Evolutionary conservation across 2,329 filamentous ascomycete species (phyloP).

Genomic region (Penicillium sumatraense): DNA sequence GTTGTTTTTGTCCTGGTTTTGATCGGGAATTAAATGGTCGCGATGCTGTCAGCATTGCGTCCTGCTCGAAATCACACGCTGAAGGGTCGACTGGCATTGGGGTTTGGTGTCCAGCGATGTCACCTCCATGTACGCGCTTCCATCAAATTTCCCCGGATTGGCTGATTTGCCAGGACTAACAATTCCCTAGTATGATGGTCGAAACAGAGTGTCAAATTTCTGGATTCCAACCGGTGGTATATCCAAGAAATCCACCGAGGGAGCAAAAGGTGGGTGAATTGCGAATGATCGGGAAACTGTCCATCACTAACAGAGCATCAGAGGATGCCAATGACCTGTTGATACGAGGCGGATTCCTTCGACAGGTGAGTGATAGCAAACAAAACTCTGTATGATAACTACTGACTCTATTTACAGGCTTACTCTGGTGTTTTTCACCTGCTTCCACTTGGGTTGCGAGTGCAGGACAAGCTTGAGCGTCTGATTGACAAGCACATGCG

Average conservation of each 20-base stretch:
- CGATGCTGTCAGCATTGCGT: constrained; percentile 34
- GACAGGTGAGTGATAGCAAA: constrained; percentile 59
- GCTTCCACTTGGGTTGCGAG: constrained; percentile 81
- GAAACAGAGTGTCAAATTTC: constrained; percentile 70
- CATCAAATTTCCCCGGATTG: not conserved
- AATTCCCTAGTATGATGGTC: constrained; percentile 55
- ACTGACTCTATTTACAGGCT: constrained; percentile 54
- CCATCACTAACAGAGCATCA: constrained; percentile 19
- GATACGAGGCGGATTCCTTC: constrained; percentile 72
- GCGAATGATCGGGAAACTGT: constrained; percentile 28
- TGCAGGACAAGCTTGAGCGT: constrained; percentile 84
- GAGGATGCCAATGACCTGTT: constrained; percentile 70
- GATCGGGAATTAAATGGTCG: no score
- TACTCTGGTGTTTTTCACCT: constrained; percentile 92
- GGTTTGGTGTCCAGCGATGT: constrained; percentile 34
- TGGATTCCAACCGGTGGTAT: constrained; percentile 80
- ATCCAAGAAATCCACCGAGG: constrained; percentile 56
- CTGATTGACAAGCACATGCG: constrained; percentile 91
- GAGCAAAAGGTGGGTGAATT: constrained; percentile 45
- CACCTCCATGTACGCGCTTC: constrained; percentile 42
- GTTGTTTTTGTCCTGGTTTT: no score
- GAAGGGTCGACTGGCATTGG: constrained; percentile 15
- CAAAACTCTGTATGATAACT: not conserved
- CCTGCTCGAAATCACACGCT: constrained; percentile 29
- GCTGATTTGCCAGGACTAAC: constrained; percentile 15